Percentiles rank a stretch among this genome's conserved stretches.
phyloP scores from a whole-genome alignment of 768 basidiomycete species.

The Saitozyma sp. region DNA sequence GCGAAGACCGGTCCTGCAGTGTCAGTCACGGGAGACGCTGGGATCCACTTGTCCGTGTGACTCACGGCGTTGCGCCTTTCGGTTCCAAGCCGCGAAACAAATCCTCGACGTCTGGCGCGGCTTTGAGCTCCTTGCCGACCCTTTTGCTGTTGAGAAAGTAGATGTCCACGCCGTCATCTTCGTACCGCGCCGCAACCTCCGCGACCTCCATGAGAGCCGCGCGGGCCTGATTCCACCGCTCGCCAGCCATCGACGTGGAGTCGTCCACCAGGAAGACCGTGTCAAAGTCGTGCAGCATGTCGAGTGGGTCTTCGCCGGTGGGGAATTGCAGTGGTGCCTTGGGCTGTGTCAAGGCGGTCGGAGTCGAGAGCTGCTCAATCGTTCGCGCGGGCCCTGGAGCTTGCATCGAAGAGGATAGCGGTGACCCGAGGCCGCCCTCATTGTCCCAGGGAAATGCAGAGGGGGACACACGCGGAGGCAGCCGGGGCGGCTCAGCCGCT shows the following conservation, averaged over 20 bases:
- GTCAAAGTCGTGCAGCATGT: slow-evolving; percentile 38
- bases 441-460: no score
- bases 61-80: slow-evolving; percentile 46
- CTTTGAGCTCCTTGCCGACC: slow-evolving; percentile 43
- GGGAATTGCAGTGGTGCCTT: not conserved
- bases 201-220: slow-evolving; percentile 42
- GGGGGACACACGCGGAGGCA: not conserved
- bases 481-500: not conserved
- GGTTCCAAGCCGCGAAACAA: slow-evolving; percentile 44
- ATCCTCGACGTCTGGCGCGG: slow-evolving; percentile 42
- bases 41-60: not conserved
- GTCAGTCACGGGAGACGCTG: not conserved
- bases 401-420: no score
- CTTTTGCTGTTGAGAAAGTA: slow-evolving; percentile 47
- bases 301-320: slow-evolving; percentile 36
- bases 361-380: not conserved
- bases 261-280: slow-evolving; percentile 48
- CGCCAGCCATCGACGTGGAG: slow-evolving; percentile 43
- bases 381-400: not conserved
- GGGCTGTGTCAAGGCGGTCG: not conserved
- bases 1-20: slow-evolving; percentile 33
- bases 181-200: slow-evolving; percentile 38
- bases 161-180: slow-evolving; percentile 45
- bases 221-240: slow-evolving; percentile 40
- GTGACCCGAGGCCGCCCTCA: no score